phyloP scores from a whole-genome alignment of 768 basidiomycete genomes.

The Amanita exitialis region DNA sequence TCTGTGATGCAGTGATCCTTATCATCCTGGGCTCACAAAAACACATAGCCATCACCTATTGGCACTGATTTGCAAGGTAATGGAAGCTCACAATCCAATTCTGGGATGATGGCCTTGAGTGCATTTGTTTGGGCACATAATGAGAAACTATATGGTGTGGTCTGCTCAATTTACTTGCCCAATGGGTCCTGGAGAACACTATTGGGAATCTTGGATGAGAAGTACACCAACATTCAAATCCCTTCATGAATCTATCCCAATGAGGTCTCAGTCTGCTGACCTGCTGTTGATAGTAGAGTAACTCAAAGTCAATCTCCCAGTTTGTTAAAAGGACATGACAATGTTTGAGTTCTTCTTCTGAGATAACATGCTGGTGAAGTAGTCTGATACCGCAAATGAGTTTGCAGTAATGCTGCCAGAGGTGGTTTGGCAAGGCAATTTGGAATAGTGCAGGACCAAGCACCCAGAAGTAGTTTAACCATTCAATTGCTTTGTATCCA shows the following conservation, averaged over 20 bases:
- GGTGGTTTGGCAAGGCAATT: conserved; percentile 9
- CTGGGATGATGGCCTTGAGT: conserved; percentile 11
- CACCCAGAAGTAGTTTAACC: conserved; percentile 15
- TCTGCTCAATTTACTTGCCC: too few relatives aligned
- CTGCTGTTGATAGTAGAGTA: conserved; percentile 19
- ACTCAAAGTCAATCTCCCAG: conserved; percentile 20
- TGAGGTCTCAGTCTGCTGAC: conserved; percentile 1
- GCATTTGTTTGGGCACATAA: conserved; percentile 13
- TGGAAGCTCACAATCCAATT: background rate
- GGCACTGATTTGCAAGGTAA: conserved; percentile 1
- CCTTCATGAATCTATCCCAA: too few relatives aligned
- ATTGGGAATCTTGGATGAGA: too few relatives aligned
- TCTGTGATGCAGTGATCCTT: background rate
- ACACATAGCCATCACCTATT: conserved; percentile 1
- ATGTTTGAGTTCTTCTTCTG: conserved; percentile 8
- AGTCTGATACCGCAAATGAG: conserved; percentile 11
- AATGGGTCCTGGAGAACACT: too few relatives aligned
- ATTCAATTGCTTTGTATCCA: conserved; percentile 22
- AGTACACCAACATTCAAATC: too few relatives aligned
- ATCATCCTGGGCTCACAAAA: background rate
- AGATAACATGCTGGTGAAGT: conserved; percentile 10
- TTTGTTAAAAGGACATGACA: conserved; percentile 10
- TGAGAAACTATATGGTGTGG: too few relatives aligned
- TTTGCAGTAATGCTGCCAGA: conserved; percentile 14
- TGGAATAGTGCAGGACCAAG: conserved; percentile 17